Conservation (phyloP, 139 green algal species). For the Coelastrella sp. region DNA sequence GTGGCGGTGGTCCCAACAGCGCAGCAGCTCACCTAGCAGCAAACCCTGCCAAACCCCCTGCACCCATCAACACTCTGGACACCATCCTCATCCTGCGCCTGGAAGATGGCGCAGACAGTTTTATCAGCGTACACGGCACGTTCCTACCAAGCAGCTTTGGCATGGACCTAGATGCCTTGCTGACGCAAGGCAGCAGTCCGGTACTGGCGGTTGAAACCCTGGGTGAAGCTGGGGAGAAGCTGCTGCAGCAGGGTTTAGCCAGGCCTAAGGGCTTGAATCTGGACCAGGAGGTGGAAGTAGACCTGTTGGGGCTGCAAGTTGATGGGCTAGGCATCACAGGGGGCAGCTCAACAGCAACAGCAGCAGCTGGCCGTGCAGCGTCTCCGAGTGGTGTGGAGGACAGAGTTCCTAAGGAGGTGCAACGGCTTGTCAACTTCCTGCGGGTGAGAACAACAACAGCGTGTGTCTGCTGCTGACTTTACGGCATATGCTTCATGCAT, state of each 20-base stretch:
- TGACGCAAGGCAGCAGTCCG: not conserved
- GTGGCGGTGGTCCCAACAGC: constrained; percentile 41
- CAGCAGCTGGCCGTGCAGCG: not conserved
- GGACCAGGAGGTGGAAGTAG: not conserved
- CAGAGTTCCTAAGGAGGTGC: constrained; percentile 42
- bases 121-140: constrained; percentile 65
- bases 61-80: constrained; percentile 56
- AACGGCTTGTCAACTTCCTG: constrained; percentile 36
- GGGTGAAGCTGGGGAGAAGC: not conserved
- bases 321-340: not conserved
- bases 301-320: not conserved
- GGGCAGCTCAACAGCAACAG: not conserved
- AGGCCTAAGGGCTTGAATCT: not conserved
- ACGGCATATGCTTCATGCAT: too few relatives aligned
- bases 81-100: constrained; percentile 76
- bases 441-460: not conserved
- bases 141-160: constrained; percentile 69
- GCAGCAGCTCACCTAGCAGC: constrained; percentile 25
- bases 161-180: constrained; percentile 36
- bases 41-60: not conserved
- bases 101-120: constrained; percentile 76
- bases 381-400: constrained; percentile 17
- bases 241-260: constrained; percentile 20
- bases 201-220: constrained; percentile 1
- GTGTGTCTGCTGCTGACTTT: too few relatives aligned